A percentile compares a stretch with the other conserved stretches of the same genome.
Conservation (phyloP, 2,329 filamentous ascomycete genomes). For the Phaeosphaeriaceae sp. region DNA sequence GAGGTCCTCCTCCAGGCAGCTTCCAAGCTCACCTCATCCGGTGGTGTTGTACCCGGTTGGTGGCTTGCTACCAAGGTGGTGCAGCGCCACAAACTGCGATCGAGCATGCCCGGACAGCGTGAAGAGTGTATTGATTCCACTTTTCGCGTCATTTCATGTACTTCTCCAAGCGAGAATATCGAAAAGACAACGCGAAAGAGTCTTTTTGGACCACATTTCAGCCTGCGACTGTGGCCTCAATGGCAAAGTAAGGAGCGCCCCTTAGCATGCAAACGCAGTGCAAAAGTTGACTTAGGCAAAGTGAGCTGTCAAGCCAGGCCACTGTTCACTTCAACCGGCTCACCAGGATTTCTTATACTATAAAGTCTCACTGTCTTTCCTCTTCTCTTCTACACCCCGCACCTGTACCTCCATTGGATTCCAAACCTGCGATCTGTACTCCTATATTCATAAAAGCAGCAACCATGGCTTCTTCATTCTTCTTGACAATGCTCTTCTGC, state of each 20-base stretch:
- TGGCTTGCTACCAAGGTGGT: not conserved
- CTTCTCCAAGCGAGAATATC: not conserved
- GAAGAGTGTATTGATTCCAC: not conserved
- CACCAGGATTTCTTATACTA: not conserved
- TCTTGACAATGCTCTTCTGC: not conserved
- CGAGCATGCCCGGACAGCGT: slow-evolving; percentile 1
- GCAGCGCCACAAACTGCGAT: not conserved
- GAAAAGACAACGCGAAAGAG: not conserved
- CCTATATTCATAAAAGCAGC: not conserved
- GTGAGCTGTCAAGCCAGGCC: not conserved
- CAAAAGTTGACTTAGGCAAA: not conserved
- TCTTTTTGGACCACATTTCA: not conserved
- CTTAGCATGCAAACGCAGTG: not conserved
- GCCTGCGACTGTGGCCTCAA: not conserved
- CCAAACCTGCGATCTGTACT: not conserved
- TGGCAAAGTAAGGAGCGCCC: slow-evolving; percentile 2
- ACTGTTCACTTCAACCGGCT: not conserved
- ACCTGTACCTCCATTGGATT: not conserved
- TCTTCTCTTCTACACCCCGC: not conserved
- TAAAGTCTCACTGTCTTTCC: not conserved
- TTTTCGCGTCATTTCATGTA: not conserved
- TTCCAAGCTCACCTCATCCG: not conserved
- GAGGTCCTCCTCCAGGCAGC: not conserved
- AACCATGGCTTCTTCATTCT: not conserved
- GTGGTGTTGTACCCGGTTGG: not conserved